Base-by-base conservation (phyloP, 108 stramenopile genomes). In the Nitzschia sp. region DNA sequence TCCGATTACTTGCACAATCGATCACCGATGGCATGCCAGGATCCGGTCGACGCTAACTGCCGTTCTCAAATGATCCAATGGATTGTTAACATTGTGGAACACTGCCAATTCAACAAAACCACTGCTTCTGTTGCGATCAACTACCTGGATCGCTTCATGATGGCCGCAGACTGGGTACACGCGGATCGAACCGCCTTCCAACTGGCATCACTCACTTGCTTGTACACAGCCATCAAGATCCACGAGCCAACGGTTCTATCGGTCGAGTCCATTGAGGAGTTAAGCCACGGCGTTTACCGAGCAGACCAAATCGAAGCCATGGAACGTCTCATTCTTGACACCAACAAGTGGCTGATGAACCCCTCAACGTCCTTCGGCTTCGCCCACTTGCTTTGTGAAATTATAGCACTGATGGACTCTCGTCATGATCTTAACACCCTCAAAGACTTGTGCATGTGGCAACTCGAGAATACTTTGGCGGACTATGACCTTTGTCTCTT, bases 211-310 rank as follows among this genome's bases (percentile, higher is more conserved):
- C 81, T 88, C 70, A 83, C 84, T 15, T 72, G 79, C 5, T 59
- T 88, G 48, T 85, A 85, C 63, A 70, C 80, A 8, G 84, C 87
- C 60, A 74, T 84, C 77, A 88, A 88, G 66, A 74, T 85, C 23
- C 70, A 76, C 53, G 84, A 85, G 33, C 71, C 28, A 15, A 29
- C 34, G 17, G 71, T 56, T 8, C 27, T 75, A 13, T 28, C 35
- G 19, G 17, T 38, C 2, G 45, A 47, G 6, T 29, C 36, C 1
- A 26, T 75, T 25, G 46, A 19, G 13, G 13, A 15, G 4, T 54
- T 75, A 30, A 68, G 56, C 48, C 34, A 29, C 15, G 53, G 53
- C 29, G 27, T 26, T 6, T 68, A 60, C 58, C n/a, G 49, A 5
- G 17, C 17, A 24, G 54, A 68, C 0, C 51, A 75, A 29, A 67